A percentile compares a stretch with the other conserved stretches of the same genome.
phyloP scores from a whole-genome alignment of 2,329 filamentous ascomycete genomes.

The Pseudogymnoascus sp. region DNA sequence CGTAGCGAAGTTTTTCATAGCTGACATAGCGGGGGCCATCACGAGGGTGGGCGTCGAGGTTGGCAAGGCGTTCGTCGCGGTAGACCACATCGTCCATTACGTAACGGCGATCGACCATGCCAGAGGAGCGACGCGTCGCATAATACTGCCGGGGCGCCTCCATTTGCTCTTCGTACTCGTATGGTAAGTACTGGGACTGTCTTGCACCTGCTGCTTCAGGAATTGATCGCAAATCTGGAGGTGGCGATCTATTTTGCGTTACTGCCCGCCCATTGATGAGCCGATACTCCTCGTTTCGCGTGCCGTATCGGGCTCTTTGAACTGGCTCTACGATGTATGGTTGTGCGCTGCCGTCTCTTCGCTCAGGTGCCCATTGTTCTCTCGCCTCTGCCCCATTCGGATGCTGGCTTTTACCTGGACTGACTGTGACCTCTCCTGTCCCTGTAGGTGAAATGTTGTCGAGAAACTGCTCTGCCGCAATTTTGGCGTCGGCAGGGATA shows the following conservation, averaged over 20 bases:
- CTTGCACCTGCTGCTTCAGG: not conserved
- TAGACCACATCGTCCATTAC: slow-evolving; percentile 28
- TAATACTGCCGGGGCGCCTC: slow-evolving; percentile 15
- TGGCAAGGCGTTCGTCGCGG: slow-evolving; percentile 26
- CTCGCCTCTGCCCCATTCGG: slow-evolving; percentile 14
- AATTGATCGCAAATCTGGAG: not conserved
- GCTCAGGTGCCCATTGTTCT: slow-evolving; percentile 18
- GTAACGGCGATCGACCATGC: slow-evolving; percentile 28
- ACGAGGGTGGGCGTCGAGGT: slow-evolving; percentile 17
- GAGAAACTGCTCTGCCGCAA: slow-evolving; percentile 33
- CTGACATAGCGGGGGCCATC: slow-evolving; percentile 29
- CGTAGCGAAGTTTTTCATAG: slow-evolving; percentile 25
- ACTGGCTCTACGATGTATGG: not conserved
- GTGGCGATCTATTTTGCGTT: not conserved
- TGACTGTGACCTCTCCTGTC: slow-evolving; percentile 10
- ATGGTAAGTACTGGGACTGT: slow-evolving; percentile 15
- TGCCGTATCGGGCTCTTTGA: not conserved
- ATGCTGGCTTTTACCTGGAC: slow-evolving; percentile 13
- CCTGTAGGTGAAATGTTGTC: slow-evolving; percentile 28
- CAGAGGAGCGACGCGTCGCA: slow-evolving; percentile 25
- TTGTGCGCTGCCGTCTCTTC: slow-evolving; percentile 11
- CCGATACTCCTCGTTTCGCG: not conserved
- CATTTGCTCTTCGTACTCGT: slow-evolving; percentile 22
- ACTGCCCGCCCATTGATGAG: not conserved
- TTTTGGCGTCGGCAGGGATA: slow-evolving; percentile 24